Evolutionary conservation across 2,329 filamentous ascomycete genomes (phyloP).

Genomic region (Fusarium acutatum): DNA sequence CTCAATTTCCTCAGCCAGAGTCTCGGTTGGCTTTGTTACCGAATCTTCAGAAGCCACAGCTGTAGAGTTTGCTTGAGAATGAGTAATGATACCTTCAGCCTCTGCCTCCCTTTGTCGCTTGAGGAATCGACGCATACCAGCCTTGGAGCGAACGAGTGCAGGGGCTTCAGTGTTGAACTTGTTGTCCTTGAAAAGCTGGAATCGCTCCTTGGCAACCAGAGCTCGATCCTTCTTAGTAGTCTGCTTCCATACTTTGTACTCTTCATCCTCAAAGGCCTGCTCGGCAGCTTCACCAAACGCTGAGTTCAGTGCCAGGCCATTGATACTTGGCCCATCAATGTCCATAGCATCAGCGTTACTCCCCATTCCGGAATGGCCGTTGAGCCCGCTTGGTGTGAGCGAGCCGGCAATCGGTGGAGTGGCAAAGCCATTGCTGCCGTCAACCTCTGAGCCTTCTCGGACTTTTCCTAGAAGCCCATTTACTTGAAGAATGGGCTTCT

Average conservation of each 20-base stretch:
- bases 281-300: slow-evolving; percentile 73
- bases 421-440: slow-evolving; percentile 85
- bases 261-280: slow-evolving; percentile 87
- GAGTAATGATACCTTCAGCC: slow-evolving; percentile 52
- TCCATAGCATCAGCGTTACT: slow-evolving; percentile 90
- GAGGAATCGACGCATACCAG: slow-evolving; percentile 88
- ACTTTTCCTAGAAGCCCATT: slow-evolving; percentile 69
- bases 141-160: slow-evolving; percentile 83
- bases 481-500: slow-evolving; percentile 75
- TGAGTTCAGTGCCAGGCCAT: slow-evolving; percentile 69
- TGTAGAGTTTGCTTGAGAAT: slow-evolving; percentile 49
- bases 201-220: slow-evolving; percentile 82
- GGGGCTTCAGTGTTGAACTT: slow-evolving; percentile 88
- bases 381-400: slow-evolving; percentile 76
- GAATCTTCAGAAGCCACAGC: slow-evolving; percentile 56
- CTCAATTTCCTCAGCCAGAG: slow-evolving; percentile 93
- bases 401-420: slow-evolving; percentile 82
- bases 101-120: slow-evolving; percentile 79
- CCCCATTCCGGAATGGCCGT: slow-evolving; percentile 71
- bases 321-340: slow-evolving; percentile 78
- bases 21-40: slow-evolving; percentile 68
- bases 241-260: slow-evolving; percentile 98
- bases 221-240: slow-evolving; percentile 97
- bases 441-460: slow-evolving; percentile 81
- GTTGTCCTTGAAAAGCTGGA: slow-evolving; percentile 84